phyloP scores from a whole-genome alignment of 371 early-diverging fungal genomes.

The Actinomortierella ambigua region DNA sequence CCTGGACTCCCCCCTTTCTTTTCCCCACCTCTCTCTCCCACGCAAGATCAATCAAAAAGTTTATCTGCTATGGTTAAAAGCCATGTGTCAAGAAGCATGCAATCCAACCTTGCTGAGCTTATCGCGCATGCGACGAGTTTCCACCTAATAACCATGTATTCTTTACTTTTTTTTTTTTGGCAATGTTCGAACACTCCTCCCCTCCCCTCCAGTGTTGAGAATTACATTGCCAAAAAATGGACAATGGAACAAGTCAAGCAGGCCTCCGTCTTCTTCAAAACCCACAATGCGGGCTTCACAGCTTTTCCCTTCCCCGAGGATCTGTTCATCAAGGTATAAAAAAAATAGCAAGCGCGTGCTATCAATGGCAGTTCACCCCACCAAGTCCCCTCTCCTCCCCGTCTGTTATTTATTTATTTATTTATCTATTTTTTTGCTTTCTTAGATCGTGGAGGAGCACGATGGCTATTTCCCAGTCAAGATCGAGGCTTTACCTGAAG shows the following conservation, averaged over 20 bases:
- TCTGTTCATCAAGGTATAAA: constrained; percentile 66
- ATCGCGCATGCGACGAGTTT: background rate
- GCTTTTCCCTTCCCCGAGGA: constrained; percentile 77
- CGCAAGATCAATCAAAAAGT: background rate
- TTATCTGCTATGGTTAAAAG: too few relatives aligned
- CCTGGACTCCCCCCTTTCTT: background rate
- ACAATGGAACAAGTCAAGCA: constrained; percentile 66
- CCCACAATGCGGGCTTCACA: constrained; percentile 67
- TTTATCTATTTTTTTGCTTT: background rate
- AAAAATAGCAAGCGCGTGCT: background rate
- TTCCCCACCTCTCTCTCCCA: background rate
- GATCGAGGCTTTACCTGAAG: constrained; percentile 76
- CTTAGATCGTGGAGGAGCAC: constrained; percentile 72
- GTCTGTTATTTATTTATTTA: background rate
- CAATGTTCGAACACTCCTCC: too few relatives aligned
- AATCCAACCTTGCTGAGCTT: too few relatives aligned
- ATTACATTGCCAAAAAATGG: constrained; percentile 67
- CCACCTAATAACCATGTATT: too few relatives aligned
- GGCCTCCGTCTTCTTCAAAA: constrained; percentile 68
- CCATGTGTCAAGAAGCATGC: too few relatives aligned
- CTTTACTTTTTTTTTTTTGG: background rate
- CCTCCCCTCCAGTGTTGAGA: constrained; percentile 54
- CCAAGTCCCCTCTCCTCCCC: background rate
- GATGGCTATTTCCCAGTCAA: constrained; percentile 82
- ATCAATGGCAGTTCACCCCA: background rate